phyloP scores from a whole-genome alignment of 202 grass and related monocot species.

The Tripidium arundinaceum region DNA sequence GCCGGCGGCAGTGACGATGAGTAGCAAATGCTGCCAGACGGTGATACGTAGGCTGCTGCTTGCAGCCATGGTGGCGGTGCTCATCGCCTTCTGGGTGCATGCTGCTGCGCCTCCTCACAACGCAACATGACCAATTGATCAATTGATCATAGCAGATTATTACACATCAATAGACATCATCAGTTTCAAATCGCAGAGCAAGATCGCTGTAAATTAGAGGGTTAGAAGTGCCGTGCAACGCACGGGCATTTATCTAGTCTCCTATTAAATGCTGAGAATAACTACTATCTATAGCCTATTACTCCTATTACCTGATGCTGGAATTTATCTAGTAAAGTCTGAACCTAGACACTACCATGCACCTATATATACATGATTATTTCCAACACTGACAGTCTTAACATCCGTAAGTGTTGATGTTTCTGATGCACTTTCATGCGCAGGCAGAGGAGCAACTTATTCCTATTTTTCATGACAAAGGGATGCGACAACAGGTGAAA shows the following conservation, averaged over 20 bases:
- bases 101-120: too few relatives aligned
- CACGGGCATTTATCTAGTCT: neutral
- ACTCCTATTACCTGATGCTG: neutral
- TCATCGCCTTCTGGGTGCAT: too few relatives aligned
- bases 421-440: constrained; percentile 38
- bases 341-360: neutral
- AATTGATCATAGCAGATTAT: too few relatives aligned
- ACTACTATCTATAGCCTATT: neutral
- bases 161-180: too few relatives aligned
- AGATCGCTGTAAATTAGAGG: too few relatives aligned
- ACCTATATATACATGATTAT: neutral
- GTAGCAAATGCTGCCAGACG: too few relatives aligned
- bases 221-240: too few relatives aligned
- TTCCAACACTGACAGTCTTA: neutral
- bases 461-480: constrained; percentile 88
- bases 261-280: neutral
- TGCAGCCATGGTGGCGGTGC: too few relatives aligned
- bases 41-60: too few relatives aligned
- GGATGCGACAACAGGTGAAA: constrained; percentile 82
- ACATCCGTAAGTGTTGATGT: neutral
- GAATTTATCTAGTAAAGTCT: neutral
- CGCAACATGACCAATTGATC: too few relatives aligned
- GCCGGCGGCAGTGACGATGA: too few relatives aligned
- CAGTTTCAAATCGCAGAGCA: too few relatives aligned
- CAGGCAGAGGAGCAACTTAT: constrained; percentile 83